Conservation (phyloP, 2,329 filamentous ascomycete species). For the Chalaropsis ovoidea region DNA sequence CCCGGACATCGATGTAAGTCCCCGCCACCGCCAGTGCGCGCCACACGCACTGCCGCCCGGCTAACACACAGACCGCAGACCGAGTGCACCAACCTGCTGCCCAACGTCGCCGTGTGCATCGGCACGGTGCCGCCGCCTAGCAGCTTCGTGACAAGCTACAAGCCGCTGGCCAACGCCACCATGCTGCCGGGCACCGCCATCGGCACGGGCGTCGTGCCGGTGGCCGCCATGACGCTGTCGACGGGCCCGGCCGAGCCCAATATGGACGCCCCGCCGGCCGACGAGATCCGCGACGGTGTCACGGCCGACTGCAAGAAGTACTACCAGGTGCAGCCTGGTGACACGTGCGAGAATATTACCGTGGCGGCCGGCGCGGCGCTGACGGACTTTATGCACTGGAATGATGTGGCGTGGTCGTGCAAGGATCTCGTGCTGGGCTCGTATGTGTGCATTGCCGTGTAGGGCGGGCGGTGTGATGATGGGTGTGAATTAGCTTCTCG, state of each 20-base stretch:
- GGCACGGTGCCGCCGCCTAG: neutral
- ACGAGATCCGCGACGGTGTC: constrained; percentile 13
- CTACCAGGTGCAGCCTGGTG: constrained; percentile 9
- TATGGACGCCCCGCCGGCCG: neutral
- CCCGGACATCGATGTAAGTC: constrained; percentile 20
- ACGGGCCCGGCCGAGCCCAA: neutral
- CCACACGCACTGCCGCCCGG: too few relatives aligned
- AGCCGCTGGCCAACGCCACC: neutral
- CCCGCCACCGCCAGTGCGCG: too few relatives aligned
- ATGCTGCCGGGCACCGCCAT: neutral
- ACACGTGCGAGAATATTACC: constrained; percentile 16
- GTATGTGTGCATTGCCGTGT: constrained; percentile 18
- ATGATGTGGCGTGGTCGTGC: constrained; percentile 14
- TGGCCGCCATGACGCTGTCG: neutral
- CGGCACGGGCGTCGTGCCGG: too few relatives aligned
- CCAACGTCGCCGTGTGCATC: constrained; percentile 20
- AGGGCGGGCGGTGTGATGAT: neutral
- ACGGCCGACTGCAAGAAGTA: constrained; percentile 15
- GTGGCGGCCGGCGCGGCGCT: neutral
- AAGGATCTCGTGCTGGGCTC: constrained; percentile 12
- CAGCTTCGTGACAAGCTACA: neutral
- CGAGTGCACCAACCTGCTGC: constrained; percentile 22
- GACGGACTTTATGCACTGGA: constrained; percentile 17
- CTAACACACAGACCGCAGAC: neutral
- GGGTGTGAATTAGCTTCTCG: too few relatives aligned